Conservation (phyloP, 768 basidiomycete genomes). For the Coprinopsis marcescibilis region DNA sequence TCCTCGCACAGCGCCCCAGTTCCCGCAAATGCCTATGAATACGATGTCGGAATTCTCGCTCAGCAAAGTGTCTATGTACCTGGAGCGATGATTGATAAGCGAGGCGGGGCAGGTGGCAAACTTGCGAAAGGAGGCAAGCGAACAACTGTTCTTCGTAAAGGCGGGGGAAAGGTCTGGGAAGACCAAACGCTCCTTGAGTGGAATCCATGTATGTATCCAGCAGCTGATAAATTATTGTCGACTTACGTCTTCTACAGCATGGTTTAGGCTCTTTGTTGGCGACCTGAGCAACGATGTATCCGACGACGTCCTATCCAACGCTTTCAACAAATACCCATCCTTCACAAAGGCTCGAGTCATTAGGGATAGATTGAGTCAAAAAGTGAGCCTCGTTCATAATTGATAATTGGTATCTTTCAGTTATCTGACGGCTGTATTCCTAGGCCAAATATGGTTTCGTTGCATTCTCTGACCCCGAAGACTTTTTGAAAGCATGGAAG, state of each 20-base stretch:
- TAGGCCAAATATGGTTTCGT: slow-evolving; percentile 98
- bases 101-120: slow-evolving; percentile 80
- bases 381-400: slow-evolving; percentile 55
- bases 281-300: slow-evolving; percentile 98
- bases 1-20: slow-evolving; percentile 72
- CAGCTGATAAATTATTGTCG: slow-evolving; percentile 3
- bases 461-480: slow-evolving; percentile 96
- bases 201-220: slow-evolving; percentile 81
- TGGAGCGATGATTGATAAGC: slow-evolving; percentile 85
- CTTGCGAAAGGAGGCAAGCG: slow-evolving; percentile 87
- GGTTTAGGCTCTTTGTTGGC: slow-evolving; percentile 97
- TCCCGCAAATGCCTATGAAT: slow-evolving; percentile 87
- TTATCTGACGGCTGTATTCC: slow-evolving; percentile 1
- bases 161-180: slow-evolving; percentile 96
- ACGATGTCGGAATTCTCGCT: slow-evolving; percentile 85
- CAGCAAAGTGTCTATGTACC: slow-evolving; percentile 92
- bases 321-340: slow-evolving; percentile 89
- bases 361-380: slow-evolving; percentile 87
- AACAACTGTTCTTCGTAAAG: slow-evolving; percentile 90
- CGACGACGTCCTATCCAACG: slow-evolving; percentile 88
- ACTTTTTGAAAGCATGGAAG: slow-evolving; percentile 97
- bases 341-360: slow-evolving; percentile 96
- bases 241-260: slow-evolving; percentile 46
- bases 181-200: slow-evolving; percentile 96
- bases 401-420: too few relatives aligned